These are phyloP conservation scores for Persicaria maculosa DNA, from an alignment of 148 eudicot species.

Conservation along the genomic window DNA sequence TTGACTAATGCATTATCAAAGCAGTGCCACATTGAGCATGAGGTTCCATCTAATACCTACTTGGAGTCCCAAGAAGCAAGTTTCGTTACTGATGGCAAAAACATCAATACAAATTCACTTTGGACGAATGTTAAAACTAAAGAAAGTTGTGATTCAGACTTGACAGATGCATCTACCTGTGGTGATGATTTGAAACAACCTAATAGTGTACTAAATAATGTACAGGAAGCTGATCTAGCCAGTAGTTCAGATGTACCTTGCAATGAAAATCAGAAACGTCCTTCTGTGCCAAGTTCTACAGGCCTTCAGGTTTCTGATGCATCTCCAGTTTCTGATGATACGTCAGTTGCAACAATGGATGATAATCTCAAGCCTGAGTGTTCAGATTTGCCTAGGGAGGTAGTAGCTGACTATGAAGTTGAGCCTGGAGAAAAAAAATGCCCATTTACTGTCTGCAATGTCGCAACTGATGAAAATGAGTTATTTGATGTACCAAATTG, in stretches of 20 bases:
- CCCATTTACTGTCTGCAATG: too few species aligned
- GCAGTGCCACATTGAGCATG: constrained; percentile 1
- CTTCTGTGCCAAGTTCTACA: constrained; percentile 27
- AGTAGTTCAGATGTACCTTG: constrained; percentile 31
- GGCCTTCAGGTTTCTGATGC: constrained; percentile 29
- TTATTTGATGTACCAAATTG: constrained; percentile 15
- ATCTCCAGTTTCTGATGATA: constrained; percentile 12
- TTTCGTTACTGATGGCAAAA: constrained; percentile 26
- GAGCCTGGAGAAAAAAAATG: neutral
- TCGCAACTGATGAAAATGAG: neutral
- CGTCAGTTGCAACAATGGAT: constrained; percentile 1
- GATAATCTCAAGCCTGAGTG: constrained; percentile 6
- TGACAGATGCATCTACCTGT: constrained; percentile 20
- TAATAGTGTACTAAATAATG: constrained; percentile 20
- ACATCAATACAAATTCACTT: constrained; percentile 21
- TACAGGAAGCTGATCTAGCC: constrained; percentile 22
- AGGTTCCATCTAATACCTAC: constrained; percentile 1
- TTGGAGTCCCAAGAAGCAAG: constrained; percentile 28
- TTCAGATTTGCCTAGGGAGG: constrained; percentile 9
- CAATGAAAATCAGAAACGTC: constrained; percentile 28
- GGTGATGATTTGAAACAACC: constrained; percentile 24
- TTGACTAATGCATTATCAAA: constrained; percentile 55
- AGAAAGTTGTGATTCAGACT: constrained; percentile 28
- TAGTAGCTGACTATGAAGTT: neutral
- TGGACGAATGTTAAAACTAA: constrained; percentile 21